phyloP scores from a whole-genome alignment of 176 grass and related monocot species.

The Hordeum vulgare region MorexV3_pseudomolecules_assembly NC_058519.1:539930293-539930792 shows the following conservation, averaged over 20 bases:
- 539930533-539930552: background rate
- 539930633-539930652: background rate
- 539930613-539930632: conserved; percentile 11
- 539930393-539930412: background rate
- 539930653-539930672: background rate
- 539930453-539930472: background rate
- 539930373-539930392: background rate
- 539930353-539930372: background rate
- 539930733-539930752: background rate
- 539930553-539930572: background rate
- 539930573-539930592: background rate
- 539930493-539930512: background rate
- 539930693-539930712: background rate
- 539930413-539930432: background rate
- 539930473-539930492: background rate
- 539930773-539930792: background rate
- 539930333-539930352: background rate
- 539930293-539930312: background rate
- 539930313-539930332: background rate
- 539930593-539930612: background rate
- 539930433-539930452: background rate
- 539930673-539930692: background rate
- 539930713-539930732: background rate
- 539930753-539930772: background rate
- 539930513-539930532: background rate